Evolutionary conservation across 805 yeast species (phyloP).

Genomic region (Starmerella floricola): DNA sequence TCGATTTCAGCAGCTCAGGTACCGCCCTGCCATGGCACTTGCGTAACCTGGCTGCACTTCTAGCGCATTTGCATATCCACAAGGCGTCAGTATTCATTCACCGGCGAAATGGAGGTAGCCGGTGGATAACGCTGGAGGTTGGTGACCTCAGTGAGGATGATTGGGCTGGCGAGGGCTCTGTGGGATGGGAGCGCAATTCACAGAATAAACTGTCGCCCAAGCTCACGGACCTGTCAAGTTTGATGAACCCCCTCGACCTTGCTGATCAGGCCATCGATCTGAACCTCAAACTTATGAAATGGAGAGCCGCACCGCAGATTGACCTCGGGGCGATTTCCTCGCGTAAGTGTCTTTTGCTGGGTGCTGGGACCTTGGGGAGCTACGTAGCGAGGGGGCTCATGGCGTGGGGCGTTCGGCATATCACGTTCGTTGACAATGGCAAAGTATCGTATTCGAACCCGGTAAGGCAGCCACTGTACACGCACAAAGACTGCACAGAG

Average conservation of each 20-base stretch:
- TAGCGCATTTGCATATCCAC: constrained; percentile 31
- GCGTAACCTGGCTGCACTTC: constrained; percentile 44
- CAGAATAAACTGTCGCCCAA: constrained; percentile 67
- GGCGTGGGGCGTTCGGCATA: constrained; percentile 88
- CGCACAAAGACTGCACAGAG: constrained; percentile 64
- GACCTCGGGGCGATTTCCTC: constrained; percentile 52
- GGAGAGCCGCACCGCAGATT: constrained; percentile 83
- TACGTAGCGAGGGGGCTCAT: constrained; percentile 74
- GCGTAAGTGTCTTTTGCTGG: constrained; percentile 64
- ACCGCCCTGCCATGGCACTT: constrained; percentile 36
- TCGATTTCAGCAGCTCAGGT: constrained; percentile 28
- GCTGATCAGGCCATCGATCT: constrained; percentile 89
- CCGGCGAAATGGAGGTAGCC: constrained; percentile 17
- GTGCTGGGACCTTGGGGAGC: constrained; percentile 93
- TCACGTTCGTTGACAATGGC: constrained; percentile 85
- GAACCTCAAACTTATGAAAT: constrained; percentile 84
- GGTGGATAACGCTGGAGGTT: constrained; percentile 24
- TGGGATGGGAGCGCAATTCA: constrained; percentile 86
- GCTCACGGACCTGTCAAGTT: constrained; percentile 64
- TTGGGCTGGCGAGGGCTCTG: constrained; percentile 31
- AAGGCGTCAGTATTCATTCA: constrained; percentile 32
- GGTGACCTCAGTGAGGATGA: constrained; percentile 10
- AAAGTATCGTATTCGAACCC: constrained; percentile 86
- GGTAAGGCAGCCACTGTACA: constrained; percentile 81
- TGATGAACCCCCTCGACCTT: constrained; percentile 67